A percentile compares a stretch with the other conserved stretches of the same genome.
Conservation (phyloP, 805 yeast genomes). For the Metschnikowia matae region DNA sequence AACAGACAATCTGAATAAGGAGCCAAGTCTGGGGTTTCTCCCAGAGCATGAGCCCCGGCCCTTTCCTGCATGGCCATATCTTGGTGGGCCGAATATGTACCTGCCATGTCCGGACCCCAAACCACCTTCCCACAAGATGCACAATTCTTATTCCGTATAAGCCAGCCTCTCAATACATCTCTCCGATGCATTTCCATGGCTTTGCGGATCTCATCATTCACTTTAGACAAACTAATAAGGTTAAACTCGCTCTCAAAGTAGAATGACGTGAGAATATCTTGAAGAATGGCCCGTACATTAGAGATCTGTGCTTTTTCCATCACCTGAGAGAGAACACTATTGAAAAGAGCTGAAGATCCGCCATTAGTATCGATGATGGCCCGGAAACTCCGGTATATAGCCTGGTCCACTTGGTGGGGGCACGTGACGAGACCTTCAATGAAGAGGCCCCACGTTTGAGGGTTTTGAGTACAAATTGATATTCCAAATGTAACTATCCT, state of each 20-base stretch:
- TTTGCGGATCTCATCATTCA: conserved; percentile 53
- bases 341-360: conserved; percentile 5
- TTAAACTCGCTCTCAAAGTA: conserved; percentile 59
- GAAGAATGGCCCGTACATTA: conserved; percentile 55
- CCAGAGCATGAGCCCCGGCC: conserved; percentile 14
- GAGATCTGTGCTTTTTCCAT: conserved; percentile 39
- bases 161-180: conserved; percentile 58
- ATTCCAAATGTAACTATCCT: conserved; percentile 7
- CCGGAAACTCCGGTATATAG: conserved; percentile 32
- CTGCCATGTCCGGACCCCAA: conserved; percentile 61
- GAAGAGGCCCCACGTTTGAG: conserved; percentile 28
- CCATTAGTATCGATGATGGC: conserved; percentile 26
- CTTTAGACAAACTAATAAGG: conserved; percentile 45
- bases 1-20: conserved; percentile 29
- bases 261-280: conserved; percentile 61
- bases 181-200: conserved; percentile 42
- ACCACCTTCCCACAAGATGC: conserved; percentile 71
- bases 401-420: conserved; percentile 19
- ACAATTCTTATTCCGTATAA: conserved; percentile 47
- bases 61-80: conserved; percentile 57
- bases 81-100: conserved; percentile 27
- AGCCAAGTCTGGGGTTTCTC: conserved; percentile 4
- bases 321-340: conserved; percentile 10
- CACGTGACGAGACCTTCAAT: conserved; percentile 23
- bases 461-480: conserved; percentile 17